These are phyloP conservation scores for Eleusine indica DNA, from an alignment of 176 grass and related monocot species.

Conservation along the genomic window DNA sequence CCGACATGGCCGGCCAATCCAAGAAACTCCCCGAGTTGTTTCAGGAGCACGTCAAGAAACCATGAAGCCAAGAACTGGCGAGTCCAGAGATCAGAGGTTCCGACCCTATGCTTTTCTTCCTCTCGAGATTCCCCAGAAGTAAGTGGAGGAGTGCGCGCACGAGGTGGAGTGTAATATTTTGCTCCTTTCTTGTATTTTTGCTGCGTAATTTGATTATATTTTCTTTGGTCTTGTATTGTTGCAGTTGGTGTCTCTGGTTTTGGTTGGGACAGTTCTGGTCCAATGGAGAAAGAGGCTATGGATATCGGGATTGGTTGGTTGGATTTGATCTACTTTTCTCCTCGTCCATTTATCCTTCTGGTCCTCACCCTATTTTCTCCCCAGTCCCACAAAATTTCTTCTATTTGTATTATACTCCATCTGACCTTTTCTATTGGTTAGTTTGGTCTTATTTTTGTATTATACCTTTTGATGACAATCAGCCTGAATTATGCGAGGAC, in stretches of 20 bases:
- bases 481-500: neutral
- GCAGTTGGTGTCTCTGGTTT: constrained; percentile 35
- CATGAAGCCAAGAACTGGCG: constrained; percentile 23
- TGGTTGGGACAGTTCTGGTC: constrained; percentile 41
- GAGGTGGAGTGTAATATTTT: neutral
- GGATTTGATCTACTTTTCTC: constrained; percentile 52
- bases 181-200: neutral
- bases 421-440: neutral
- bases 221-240: constrained; percentile 40
- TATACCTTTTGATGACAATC: neutral
- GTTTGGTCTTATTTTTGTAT: no score
- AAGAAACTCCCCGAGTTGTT: constrained; percentile 12
- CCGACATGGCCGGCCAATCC: constrained; percentile 46
- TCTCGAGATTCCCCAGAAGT: constrained; percentile 27
- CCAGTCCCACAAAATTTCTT: constrained; percentile 32
- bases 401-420: constrained; percentile 3
- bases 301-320: constrained; percentile 62
- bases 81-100: neutral
- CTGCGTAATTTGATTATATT: constrained; percentile 23
- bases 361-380: neutral
- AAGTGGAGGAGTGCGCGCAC: constrained; percentile 9
- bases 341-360: constrained; percentile 45
- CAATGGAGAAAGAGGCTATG: constrained; percentile 46
- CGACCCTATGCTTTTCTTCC: constrained; percentile 1
- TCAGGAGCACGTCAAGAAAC: constrained; percentile 22